Evolutionary conservation across 306 rosid genomes (phyloP).

Genomic region (Cucurbita maxima): DNA sequence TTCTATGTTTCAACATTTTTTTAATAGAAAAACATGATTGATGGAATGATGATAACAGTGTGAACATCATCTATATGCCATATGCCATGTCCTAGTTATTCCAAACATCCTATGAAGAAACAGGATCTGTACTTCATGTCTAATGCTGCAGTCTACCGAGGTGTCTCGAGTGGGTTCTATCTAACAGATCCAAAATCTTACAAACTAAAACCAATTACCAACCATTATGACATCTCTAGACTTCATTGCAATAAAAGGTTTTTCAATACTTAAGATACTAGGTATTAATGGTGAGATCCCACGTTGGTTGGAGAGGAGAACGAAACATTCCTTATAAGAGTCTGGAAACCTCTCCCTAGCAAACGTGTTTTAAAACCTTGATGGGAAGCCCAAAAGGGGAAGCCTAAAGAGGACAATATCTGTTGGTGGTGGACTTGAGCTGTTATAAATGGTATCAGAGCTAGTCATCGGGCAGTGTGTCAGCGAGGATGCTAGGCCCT

Average conservation of each 20-base stretch:
- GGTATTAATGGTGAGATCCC: background rate
- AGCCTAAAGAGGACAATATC: no score
- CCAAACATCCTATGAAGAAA: background rate
- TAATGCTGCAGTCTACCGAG: background rate
- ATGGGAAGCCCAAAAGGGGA: no score
- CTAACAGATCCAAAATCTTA: background rate
- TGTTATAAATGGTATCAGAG: no score
- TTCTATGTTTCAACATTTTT: background rate
- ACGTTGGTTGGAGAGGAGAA: no score
- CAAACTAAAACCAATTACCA: background rate
- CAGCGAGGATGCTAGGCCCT: no score
- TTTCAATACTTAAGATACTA: background rate
- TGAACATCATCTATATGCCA: background rate
- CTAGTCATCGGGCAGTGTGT: no score
- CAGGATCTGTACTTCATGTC: background rate
- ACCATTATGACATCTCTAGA: background rate
- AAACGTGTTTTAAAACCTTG: no score
- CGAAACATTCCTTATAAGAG: no score
- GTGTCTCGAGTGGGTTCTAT: background rate
- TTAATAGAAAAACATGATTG: background rate
- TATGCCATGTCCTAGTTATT: background rate
- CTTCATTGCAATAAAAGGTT: background rate
- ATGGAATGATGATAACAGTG: background rate
- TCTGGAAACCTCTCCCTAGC: no score
- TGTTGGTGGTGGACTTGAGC: no score